Base-by-base conservation (phyloP, 805 yeast species). In the Kodamaea neixiangensis region DNA sequence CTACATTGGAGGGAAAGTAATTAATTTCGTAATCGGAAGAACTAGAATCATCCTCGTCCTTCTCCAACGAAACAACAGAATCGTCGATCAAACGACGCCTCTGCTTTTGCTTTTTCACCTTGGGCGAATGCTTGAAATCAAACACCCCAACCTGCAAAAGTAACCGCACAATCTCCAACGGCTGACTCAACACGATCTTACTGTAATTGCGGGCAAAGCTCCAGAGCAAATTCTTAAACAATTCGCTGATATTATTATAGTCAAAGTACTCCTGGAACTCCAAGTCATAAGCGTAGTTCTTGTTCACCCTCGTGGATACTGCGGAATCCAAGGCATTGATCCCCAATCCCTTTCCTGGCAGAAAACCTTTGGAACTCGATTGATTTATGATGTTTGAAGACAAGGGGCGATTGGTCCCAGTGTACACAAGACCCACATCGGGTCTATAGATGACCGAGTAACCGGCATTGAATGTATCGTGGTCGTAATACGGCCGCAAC, bases 131-230 rank as follows among this genome's bases (percentile, higher is more conserved):
- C 10, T 50, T 48, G 48, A 63, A 59, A 21, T 70, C 66, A 62
- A 86, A 85, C 29, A 78, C 80, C 3, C 96, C 96, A 11, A 89
- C 86, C 66, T 94, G 98, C 50, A 91, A 69, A 21, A 92, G 73
- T 56, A 89, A 75, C 49, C 93, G 77, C 4, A 88, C 81, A 14
- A 89, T 86, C 58, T 93, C 97, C 66, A 92, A 85, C 1, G 99
- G 98, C 67, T 94, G 97, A 15, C 89, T 80, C 7, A 88, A 63
- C 29, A 90, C 66, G 42, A 85, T 82, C 53, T 83, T 83, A 49
- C 82, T 66, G 70, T 94, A 93, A 56, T 84, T 86, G 56, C 82
- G 81, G 46, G 84, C 60, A 54, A 89, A 82, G 42, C 87, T 82
- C 63, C 78, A 74, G 19, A 83, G 67, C 52, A 90, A 73, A 38